Evolutionary conservation across 2,329 filamentous ascomycete species (phyloP), one percentile per base, ranked within the genome.

Genomic region (Emericellopsis atlantica): DNA sequence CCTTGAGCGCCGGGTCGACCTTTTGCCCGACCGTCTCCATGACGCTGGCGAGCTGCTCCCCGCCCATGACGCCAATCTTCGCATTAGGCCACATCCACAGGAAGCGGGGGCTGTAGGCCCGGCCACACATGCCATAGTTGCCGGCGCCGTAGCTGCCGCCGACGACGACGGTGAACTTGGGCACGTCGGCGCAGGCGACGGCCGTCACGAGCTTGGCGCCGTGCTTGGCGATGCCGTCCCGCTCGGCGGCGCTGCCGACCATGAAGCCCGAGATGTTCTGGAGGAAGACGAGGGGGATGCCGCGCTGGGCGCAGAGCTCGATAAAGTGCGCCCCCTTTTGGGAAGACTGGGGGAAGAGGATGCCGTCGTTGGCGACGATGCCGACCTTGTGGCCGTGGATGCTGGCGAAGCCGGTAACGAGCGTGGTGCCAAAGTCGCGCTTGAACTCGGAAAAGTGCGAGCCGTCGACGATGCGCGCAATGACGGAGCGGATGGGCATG

Each of bases 231-330:
- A 98, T 96, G 11, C 92, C 92, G 40, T 90, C 90, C 41, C 84
- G 82, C 64, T 98, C 92, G 0, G 90, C 88, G 52, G 92, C 86
- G 15, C 79, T 76, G 35, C 92, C 92, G 26, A 98, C 92, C 92
- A 98, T 98, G 74, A 98, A 98, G 35, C 92, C 92, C 6, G 81
- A 82, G 57, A 98, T 96, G 61, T 98, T 96, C 60, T 98, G 92
- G 16, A 98, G 67, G 64, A 96, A 96, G 39, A 96, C 73, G 9
- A 96, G 70, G 1, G 92, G 90, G 43, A 96, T 84, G 41, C 85
- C 79, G 43, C 92, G 82, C 62, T 95, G 88, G 24, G 83, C 74
- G 66, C 90, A 96, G 5, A 98, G 76, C 62, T 98, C 86, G 53
- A 96, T 87, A 61, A 98, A 98, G 64, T 98, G 92, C 0, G 92